Base-by-base conservation (phyloP, 2,329 filamentous ascomycete species). In the Fusarium fujikuroi region DNA sequence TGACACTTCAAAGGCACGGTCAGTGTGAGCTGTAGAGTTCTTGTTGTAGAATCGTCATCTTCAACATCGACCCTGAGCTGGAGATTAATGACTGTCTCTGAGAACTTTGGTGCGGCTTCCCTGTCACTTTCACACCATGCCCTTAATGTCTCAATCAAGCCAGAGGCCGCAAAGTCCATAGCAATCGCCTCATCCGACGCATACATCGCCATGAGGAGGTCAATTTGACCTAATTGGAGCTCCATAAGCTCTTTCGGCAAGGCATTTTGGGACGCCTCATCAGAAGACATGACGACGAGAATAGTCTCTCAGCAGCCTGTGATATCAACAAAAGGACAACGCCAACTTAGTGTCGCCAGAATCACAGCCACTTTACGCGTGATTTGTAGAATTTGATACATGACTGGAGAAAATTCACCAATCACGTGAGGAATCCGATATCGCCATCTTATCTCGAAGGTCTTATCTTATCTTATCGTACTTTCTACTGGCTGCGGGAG, bases 121-220 rank as follows among this genome's bases (percentile, higher is more conserved):
- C n/a, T 32, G 5, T 75, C 72, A 34, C 49, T 56, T 21, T 77
- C 78, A 37, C 75, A 77, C 75, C 76, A 77, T 7, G 61, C 54
- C 25, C 75, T 72, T 9, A 81, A 28, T 7, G 7, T 34, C 12
- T 77, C 72, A 18, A 80, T 34, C 9, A 74, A 16, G 0, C 57
- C 36, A 3, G 32, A 63, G 2, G 75, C 78, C 12, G 59, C n/a
- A 8, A 76, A 64, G 28, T 79, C 78, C 8, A 83, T 72, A 0
- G 66, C 58, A 3, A 83, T 75, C 9, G 79, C 80, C n/a, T 81
- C 78, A 18, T 84, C 81, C 0, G 77, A 73, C 2, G 83, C 82
- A 66, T 87, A 89, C 87, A 89, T 89, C 15, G 86, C 86, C 72
- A 81, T 78, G 6, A 89, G 77, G n/a, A 89, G 84, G 57, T 88